Base-by-base conservation (phyloP, 2,329 filamentous ascomycete species). In the Fusarium redolens region DNA sequence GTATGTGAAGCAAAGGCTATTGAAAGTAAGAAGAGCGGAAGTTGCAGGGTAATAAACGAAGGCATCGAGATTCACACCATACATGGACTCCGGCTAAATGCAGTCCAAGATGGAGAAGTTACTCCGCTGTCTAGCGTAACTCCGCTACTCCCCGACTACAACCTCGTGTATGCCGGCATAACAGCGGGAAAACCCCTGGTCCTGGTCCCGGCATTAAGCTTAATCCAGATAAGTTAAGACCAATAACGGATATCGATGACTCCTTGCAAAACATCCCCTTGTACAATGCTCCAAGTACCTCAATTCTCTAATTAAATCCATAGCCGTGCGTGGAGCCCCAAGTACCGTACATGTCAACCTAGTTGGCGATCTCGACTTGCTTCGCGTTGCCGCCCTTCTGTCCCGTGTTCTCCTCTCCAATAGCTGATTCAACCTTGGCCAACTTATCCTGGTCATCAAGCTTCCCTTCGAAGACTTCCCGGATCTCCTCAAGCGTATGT, bases 401-500 rank as follows among this genome's bases (percentile, higher is more conserved):
- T 3, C n/a, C 45, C n/a, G 13, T 7, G 1, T 28, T 33, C 45
- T 60, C 57, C 7, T 60, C 45, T 1, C 4, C 35, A 10, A 60
- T 14, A 17, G 12, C 45, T 1, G 57, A 60, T 30, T 60, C 57
- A 33, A 60, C 35, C n/a, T 22, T 60, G 0, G 47, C 28, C 45
- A 60, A 13, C 45, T 60, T 54, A 30, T 60, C 57, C 5, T 54
- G 57, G 7, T 33, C 35, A 54, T 60, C n/a, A 2, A 25, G 1
- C n/a, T 54, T 60, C 1, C 73, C 79, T 20, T 80, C 79, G 33
- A 81, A 81, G 4, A 81, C 61, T 10, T 73, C 70, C 5, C 67
- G 67, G 15, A 81, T 78, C 64, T 81, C 78, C 51, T 81, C 79
- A 7, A 81, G 66, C 4, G 72, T 77, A 14, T 73, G 68, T 0